Base-by-base conservation (phyloP, 2,329 filamentous ascomycete species). In the Aspergillus fischeri region DNA sequence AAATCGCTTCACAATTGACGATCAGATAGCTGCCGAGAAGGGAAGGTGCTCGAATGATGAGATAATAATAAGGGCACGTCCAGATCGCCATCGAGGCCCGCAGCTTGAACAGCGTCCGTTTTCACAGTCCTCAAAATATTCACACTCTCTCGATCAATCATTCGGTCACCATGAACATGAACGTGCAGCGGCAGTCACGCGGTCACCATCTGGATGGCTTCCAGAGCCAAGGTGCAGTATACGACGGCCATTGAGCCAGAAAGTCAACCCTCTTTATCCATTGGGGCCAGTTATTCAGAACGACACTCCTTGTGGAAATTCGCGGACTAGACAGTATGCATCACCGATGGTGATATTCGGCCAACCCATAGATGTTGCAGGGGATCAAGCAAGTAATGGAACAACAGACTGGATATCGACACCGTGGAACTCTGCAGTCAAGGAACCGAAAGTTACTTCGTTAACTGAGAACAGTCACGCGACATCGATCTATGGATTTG, bases 1-100 rank as follows among this genome's bases (percentile, higher is more conserved):
- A 42, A 51, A 60, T 51, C 57, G 59, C 7, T 70, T 68, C 48
- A 69, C 65, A 3, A 61, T 70, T 32, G 67, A 71, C 32, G 65
- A 70, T 14, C 67, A 71, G 53, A 49, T 62, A 10, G 56, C 66
- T 53, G 65, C 61, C 35, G 66, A 71, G 44, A 49, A 57, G 29
- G 53, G 63, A 21, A 49, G 55, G 4, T 55, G 21, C 44, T 52
- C 57, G 7, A 49, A 52, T n/a, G 24, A 49, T 27, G 21, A 24
- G 24, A 21, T 14, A 10, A 47, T 24, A 3, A 14, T 24, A 25
- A 24, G 14, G 9, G 14, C 24, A 14, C 17, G 3, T 24, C 8
- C 11, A 35, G 27, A n/a, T 9, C 10, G 21, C 49, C 21, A 35
- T 24, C 17, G 17, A 5, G 14, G 8, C 27, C 21, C 24, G n/a